Base-by-base conservation (phyloP, 1,139 yeast genomes). In the Hanseniaspora gamundiae region DNA sequence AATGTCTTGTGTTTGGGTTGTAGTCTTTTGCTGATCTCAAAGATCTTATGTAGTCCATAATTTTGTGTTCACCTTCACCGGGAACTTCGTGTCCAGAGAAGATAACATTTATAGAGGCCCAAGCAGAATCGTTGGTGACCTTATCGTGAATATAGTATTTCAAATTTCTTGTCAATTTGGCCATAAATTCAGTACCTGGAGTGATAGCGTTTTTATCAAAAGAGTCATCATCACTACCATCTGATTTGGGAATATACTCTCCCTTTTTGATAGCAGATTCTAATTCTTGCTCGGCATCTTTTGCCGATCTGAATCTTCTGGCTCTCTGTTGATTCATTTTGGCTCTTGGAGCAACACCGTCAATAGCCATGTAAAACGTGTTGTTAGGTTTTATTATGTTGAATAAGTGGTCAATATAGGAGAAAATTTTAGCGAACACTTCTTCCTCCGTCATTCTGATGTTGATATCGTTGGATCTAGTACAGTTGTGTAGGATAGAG, bases 301-400 rank as follows among this genome's bases (percentile, higher is more conserved):
- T 76, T 0, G 98, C 98, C 13, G 96, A 78, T 62, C 98, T 72
- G 62, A 93, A 93, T 64, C 99, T 77, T 69, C 99, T 78, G 2
- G 98, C 83, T 64, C 99, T 78, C 64, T 93, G 99, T 64, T 93
- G 99, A 61, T 93, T 93, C 97, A 93, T 93, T 61, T 93, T 93
- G 24, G 99, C 99, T 58, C 99, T 73, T 42, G 99, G 99, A 0
- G 98, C 98, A 42, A 93, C 99, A 53, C 99, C 99, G 66, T 93
- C 99, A 50, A 93, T 87, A 4, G 99, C 98, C 94, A 93, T 88
- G 62, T 83, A 88, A 55, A 93, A 85, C 28, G 84, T 76, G 59
- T 86, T 75, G 55, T 83, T 73, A 6, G 99, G 99, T 58, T 79
- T 78, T 53, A 91, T 87, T 33, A 86, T 77, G 49, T 80, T 80